These are phyloP conservation scores for Dictyostelium firmibasis DNA, from an alignment of 78 protist species.

Conservation along the genomic window DNA sequence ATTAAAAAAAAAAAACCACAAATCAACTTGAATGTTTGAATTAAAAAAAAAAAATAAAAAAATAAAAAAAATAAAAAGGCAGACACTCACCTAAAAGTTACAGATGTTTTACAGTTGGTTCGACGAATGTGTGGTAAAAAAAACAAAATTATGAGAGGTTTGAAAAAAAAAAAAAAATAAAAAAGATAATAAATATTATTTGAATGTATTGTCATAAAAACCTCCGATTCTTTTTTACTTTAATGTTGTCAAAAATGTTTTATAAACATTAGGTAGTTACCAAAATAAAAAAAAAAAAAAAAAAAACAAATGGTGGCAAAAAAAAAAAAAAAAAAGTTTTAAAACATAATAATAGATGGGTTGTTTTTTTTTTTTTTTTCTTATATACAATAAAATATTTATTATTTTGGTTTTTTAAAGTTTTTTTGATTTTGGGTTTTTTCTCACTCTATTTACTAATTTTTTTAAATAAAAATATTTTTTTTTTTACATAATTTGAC, in stretches of 20 bases:
- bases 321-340: not conserved
- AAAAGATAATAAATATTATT: not conserved
- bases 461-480: not conserved
- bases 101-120: not conserved
- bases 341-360: no score
- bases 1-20: no score
- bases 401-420: not conserved
- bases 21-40: no score
- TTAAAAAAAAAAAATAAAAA: no score
- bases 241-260: not conserved
- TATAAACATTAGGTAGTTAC: no score
- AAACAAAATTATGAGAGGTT: not conserved
- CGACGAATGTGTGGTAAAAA: not conserved
- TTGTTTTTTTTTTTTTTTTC: not conserved
- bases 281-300: no score
- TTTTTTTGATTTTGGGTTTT: not conserved
- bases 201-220: not conserved
- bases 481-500: slow-evolving; percentile 24
- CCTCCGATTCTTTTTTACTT: not conserved
- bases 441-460: not conserved
- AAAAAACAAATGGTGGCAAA: not conserved
- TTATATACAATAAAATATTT: not conserved
- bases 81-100: no score
- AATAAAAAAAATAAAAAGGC: not conserved
- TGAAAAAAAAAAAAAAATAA: not conserved